These are phyloP conservation scores for Nissolia schottii DNA, from an alignment of 306 rosid species.

Conservation along the genomic window DNA sequence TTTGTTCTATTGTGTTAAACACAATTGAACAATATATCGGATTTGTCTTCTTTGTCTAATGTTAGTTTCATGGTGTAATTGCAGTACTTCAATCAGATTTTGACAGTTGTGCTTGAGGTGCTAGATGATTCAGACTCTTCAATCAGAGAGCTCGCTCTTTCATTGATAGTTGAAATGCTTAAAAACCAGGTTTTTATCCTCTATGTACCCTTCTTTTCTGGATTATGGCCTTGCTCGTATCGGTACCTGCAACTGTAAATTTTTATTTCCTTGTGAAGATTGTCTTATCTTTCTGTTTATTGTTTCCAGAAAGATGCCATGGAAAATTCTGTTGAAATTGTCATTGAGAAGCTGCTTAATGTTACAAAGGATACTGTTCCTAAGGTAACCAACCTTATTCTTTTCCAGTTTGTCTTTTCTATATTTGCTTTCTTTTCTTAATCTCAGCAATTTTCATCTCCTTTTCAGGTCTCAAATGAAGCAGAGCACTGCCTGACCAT, in stretches of 20 bases:
- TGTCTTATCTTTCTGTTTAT: conserved; percentile 4
- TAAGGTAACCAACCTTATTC: conserved; percentile 47
- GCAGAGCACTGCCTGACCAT: conserved; percentile 90
- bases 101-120: conserved; percentile 88
- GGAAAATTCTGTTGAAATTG: conserved; percentile 91
- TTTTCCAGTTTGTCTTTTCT: conserved; percentile 7
- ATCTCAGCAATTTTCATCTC: conserved; percentile 14
- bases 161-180: conserved; percentile 79
- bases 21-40: neutral
- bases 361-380: conserved; percentile 71
- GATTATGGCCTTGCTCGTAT: neutral
- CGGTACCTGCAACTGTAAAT: neutral
- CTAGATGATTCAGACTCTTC: conserved; percentile 83
- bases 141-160: conserved; percentile 78
- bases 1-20: neutral
- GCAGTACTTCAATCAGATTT: conserved; percentile 99
- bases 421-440: conserved; percentile 1
- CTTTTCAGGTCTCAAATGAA: conserved; percentile 78
- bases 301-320: conserved; percentile 76
- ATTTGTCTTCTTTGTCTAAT: conserved; percentile 15
- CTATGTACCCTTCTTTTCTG: conserved; percentile 14
- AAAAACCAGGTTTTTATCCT: conserved; percentile 70
- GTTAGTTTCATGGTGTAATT: conserved; percentile 32
- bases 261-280: neutral
- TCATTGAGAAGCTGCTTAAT: conserved; percentile 93